Conservation (phyloP, 805 yeast genomes). For the Wickerhamomyces sydowiorum region DNA sequence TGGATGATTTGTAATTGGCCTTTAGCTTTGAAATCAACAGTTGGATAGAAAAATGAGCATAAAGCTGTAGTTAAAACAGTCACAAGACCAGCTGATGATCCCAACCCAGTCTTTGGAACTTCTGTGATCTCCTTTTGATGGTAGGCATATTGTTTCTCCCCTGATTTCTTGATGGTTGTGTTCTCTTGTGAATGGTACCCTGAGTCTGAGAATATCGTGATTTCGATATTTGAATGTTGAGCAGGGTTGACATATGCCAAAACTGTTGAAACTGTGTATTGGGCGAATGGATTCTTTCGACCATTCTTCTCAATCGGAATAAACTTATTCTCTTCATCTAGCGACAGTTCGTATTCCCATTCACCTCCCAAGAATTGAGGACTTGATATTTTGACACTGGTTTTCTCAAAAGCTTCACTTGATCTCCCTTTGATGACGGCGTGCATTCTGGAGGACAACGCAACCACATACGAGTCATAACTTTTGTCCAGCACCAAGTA, state of each 20-base stretch:
- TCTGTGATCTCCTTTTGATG: constrained; percentile 56
- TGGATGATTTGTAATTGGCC: constrained; percentile 45
- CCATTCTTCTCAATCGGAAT: constrained; percentile 26
- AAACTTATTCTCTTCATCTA: constrained; percentile 10
- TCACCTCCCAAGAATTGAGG: constrained; percentile 71
- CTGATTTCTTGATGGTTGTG: constrained; percentile 31
- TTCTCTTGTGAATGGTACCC: constrained; percentile 79
- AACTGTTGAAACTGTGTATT: constrained; percentile 52
- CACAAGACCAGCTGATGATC: constrained; percentile 92
- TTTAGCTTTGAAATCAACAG: constrained; percentile 25
- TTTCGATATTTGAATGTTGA: constrained; percentile 28
- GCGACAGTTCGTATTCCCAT: constrained; percentile 51
- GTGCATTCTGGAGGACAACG: constrained; percentile 86
- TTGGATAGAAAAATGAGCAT: constrained; percentile 37
- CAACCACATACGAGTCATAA: constrained; percentile 76
- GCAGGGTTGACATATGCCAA: constrained; percentile 40
- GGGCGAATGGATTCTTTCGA: constrained; percentile 65
- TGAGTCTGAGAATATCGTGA: constrained; percentile 76
- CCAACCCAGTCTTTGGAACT: constrained; percentile 92
- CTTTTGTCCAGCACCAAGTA: constrained; percentile 80
- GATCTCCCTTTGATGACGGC: constrained; percentile 39
- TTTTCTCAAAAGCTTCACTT: constrained; percentile 11
- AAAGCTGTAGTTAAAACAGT: constrained; percentile 73
- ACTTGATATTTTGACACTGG: constrained; percentile 43
- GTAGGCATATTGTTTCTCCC: constrained; percentile 43